A percentile compares a stretch with the other conserved stretches of the same genome.
phyloP scores from a whole-genome alignment of 148 eudicot species.

The Diospyros lotus region DNA sequence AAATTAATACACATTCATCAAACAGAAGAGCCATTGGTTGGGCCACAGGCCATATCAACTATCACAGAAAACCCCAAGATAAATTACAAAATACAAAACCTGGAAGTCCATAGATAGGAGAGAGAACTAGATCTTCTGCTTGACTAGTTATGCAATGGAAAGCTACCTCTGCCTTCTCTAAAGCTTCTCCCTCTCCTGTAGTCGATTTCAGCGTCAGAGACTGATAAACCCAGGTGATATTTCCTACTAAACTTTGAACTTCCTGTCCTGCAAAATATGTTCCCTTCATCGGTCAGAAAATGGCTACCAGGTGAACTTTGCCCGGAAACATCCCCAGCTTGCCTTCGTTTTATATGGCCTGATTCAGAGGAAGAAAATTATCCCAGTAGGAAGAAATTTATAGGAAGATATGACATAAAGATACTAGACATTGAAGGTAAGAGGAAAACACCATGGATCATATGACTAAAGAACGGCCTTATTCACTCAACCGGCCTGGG shows the following conservation, averaged over 20 bases:
- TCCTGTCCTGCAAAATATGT: slow-evolving; percentile 53
- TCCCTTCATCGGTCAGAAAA: slow-evolving; percentile 50
- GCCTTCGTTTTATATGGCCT: slow-evolving; percentile 31
- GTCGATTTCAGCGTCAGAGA: slow-evolving; percentile 95
- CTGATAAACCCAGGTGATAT: slow-evolving; percentile 50
- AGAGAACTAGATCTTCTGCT: slow-evolving; percentile 2
- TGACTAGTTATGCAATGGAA: slow-evolving; percentile 17
- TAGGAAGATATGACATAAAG: background rate
- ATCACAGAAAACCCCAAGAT: slow-evolving; percentile 1
- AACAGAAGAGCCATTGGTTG: too few species aligned
- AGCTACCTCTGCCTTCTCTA: slow-evolving; percentile 53
- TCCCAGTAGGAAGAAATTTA: background rate
- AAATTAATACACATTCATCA: too few species aligned
- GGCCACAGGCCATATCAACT: slow-evolving; percentile 9
- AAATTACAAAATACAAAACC: slow-evolving; percentile 1
- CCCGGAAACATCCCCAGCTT: slow-evolving; percentile 29
- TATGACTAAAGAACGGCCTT: too few species aligned
- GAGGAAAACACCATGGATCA: background rate
- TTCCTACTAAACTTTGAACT: slow-evolving; percentile 46
- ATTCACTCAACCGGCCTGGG: too few species aligned
- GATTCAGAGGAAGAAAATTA: slow-evolving; percentile 14
- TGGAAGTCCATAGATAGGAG: slow-evolving; percentile 6
- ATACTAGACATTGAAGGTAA: background rate
- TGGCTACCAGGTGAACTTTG: slow-evolving; percentile 32
- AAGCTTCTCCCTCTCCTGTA: slow-evolving; percentile 85